phyloP scores from a whole-genome alignment of 148 eudicot genomes.

The Chenopodium berlandieri region DNA sequence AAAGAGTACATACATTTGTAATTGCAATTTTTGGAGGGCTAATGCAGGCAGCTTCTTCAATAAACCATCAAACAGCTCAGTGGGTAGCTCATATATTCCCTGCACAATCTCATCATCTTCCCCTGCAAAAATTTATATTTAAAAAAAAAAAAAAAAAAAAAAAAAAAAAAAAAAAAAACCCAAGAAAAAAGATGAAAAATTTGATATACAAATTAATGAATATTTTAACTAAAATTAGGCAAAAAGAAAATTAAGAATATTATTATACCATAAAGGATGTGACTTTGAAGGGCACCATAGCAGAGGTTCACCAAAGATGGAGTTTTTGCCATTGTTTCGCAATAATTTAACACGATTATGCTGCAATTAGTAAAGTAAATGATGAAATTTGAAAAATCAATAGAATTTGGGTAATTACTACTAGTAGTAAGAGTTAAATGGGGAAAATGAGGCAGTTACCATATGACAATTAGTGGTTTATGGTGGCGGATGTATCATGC shows the following conservation, averaged over 20 bases:
- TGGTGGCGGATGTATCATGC: too few relatives aligned
- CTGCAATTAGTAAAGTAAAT: neutral
- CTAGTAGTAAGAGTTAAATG: neutral
- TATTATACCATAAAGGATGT: slow-evolving; percentile 26
- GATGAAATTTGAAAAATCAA: neutral
- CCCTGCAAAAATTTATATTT: slow-evolving; percentile 29
- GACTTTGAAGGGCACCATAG: slow-evolving; percentile 16
- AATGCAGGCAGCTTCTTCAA: slow-evolving; percentile 57
- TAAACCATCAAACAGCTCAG: slow-evolving; percentile 65
- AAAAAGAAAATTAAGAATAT: neutral
- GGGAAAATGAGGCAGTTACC: neutral
- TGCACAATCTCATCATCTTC: slow-evolving; percentile 36
- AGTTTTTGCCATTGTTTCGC: slow-evolving; percentile 18
- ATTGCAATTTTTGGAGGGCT: slow-evolving; percentile 60
- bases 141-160: too few relatives aligned
- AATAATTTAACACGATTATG: neutral
- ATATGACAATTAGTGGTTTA: too few relatives aligned
- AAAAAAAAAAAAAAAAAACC: too few relatives aligned
- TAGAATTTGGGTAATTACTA: neutral
- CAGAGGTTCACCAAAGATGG: slow-evolving; percentile 34
- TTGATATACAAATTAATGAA: neutral
- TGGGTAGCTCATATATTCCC: slow-evolving; percentile 54
- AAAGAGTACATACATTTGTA: slow-evolving; percentile 39
- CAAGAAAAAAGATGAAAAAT: neutral
- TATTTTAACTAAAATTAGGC: neutral